Base-by-base conservation (phyloP, 2,329 filamentous ascomycete species). In the Boeremia exigua region DNA sequence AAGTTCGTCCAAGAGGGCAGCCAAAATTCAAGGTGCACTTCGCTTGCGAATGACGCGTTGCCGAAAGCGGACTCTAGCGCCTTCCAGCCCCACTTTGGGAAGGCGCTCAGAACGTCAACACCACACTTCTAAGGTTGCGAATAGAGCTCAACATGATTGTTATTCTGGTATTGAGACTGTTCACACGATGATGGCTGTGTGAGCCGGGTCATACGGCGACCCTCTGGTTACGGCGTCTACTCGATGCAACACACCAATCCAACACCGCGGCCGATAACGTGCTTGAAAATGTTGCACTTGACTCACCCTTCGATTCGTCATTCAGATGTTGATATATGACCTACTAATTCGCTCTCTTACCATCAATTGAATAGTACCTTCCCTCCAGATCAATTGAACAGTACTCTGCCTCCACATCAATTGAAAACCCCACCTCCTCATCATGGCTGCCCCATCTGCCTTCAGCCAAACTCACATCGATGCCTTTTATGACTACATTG, bases 401-500 rank as follows among this genome's bases (percentile, higher is more conserved):
- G 17, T 15, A 23, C 33, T 19, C 45, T n/a, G 6, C 46, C 38
- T 29, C 15, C 39, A 28, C 44, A 44, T 29, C 28, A 30, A 23
- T 11, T 19, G 2, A n/a, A n/a, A n/a, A n/a, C n/a, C n/a, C 15
- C 12, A 3, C 9, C 3, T 6, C 15, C 8, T 37, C 30, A 44
- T 6, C 23, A 63, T 63, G 58, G 34, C 15, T 36, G 17, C 37
- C 14, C 56, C 58, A 1, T 59, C 61, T 9, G 42, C 46, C 23
- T 77, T 73, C 48, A 68, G 60, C 9, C 46, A 62, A 15, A 48
- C 61, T 0, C 71, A 77, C 47, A 40, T 77, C n/a, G 60, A 56
- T 11, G 63, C 61, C 10, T 78, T 74, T 48, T 58, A 78, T 2
- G 30, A 63, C 4, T 64, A 75, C 54, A 69, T 78, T 45, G 40